Percentiles rank a stretch among this genome's conserved stretches.
Conservation (phyloP, 164 flowering plant genomes). For the Nymphaea colorata region DNA sequence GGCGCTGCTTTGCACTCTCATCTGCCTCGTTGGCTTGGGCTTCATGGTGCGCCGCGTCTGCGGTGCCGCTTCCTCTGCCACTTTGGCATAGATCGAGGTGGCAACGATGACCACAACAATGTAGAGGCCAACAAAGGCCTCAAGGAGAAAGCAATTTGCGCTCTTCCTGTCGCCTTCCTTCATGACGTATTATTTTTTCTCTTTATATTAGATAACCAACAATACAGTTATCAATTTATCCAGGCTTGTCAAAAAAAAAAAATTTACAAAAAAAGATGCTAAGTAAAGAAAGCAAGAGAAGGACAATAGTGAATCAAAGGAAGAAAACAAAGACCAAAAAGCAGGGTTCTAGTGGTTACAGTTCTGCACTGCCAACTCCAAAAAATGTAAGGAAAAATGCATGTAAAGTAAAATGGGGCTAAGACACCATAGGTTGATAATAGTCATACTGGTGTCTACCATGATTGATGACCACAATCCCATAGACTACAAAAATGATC, state of each 20-base stretch:
- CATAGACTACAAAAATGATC: too few species aligned
- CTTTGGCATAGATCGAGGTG: neutral
- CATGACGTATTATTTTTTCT: constrained; percentile 5
- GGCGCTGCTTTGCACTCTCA: constrained; percentile 71
- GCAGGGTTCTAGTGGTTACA: too few species aligned
- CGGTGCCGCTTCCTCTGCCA: constrained; percentile 7
- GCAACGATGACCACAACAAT: neutral
- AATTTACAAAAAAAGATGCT: constrained; percentile 16
- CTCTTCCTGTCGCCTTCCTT: constrained; percentile 32
- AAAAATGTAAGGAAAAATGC: too few species aligned
- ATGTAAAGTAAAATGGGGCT: too few species aligned
- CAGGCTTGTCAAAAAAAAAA: constrained; percentile 3
- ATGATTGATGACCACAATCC: too few species aligned
- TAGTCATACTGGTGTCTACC: too few species aligned
- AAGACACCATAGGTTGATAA: too few species aligned
- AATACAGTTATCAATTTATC: too few species aligned
- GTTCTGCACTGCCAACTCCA: too few species aligned
- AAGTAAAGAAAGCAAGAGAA: too few species aligned
- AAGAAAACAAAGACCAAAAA: too few species aligned
- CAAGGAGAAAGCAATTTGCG: constrained; percentile 59
- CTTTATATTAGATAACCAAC: constrained; percentile 7
- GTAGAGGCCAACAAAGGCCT: constrained; percentile 51
- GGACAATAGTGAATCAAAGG: too few species aligned
- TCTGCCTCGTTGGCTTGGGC: constrained; percentile 80
- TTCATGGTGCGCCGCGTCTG: constrained; percentile 61